Percentiles rank a stretch among this genome's conserved stretches.
These are phyloP conservation scores for Phytophthora vignae DNA, from an alignment of 352 stramenopile genomes.

Conservation along the genomic window DNA sequence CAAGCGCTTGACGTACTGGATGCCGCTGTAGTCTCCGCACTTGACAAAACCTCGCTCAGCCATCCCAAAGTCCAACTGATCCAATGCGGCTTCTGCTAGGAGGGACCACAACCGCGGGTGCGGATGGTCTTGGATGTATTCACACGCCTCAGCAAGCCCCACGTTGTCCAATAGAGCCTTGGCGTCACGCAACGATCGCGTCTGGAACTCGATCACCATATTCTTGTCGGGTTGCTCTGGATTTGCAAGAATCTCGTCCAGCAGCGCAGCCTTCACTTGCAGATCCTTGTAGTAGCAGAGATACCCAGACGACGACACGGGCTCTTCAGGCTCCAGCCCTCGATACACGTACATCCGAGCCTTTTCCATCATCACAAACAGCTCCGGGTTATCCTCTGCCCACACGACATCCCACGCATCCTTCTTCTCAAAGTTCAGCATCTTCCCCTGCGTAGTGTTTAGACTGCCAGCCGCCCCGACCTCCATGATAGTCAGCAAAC, in stretches of 20 bases:
- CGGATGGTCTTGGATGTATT: slow-evolving; percentile 88
- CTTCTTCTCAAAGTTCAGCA: slow-evolving; percentile 86
- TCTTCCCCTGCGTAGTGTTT: slow-evolving; percentile 73
- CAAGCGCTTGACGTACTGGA: slow-evolving; percentile 94
- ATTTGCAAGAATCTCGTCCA: slow-evolving; percentile 89
- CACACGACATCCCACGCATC: slow-evolving; percentile 94
- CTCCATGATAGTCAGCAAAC: slow-evolving; percentile 90
- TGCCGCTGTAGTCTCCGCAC: slow-evolving; percentile 91
- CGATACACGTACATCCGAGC: slow-evolving; percentile 92
- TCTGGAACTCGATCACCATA: slow-evolving; percentile 92
- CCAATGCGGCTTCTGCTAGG: slow-evolving; percentile 88
- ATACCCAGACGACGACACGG: slow-evolving; percentile 90
- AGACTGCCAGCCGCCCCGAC: slow-evolving; percentile 64
- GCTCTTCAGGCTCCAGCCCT: slow-evolving; percentile 87
- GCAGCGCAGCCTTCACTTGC: slow-evolving; percentile 81
- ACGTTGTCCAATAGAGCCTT: slow-evolving; percentile 89
- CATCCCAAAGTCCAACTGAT: slow-evolving; percentile 92
- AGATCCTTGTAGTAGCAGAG: slow-evolving; percentile 91
- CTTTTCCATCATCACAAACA: slow-evolving; percentile 95
- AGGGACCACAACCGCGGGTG: slow-evolving; percentile 91
- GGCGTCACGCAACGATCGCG: slow-evolving; percentile 84
- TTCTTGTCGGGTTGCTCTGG: slow-evolving; percentile 79
- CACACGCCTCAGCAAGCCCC: slow-evolving; percentile 76
- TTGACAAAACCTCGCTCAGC: slow-evolving; percentile 94
- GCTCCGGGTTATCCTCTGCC: slow-evolving; percentile 92